Evolutionary conservation across 2,329 filamentous ascomycete species (phyloP), one percentile per base, ranked within the genome.

Genomic region (Aspergillus sp.): DNA sequence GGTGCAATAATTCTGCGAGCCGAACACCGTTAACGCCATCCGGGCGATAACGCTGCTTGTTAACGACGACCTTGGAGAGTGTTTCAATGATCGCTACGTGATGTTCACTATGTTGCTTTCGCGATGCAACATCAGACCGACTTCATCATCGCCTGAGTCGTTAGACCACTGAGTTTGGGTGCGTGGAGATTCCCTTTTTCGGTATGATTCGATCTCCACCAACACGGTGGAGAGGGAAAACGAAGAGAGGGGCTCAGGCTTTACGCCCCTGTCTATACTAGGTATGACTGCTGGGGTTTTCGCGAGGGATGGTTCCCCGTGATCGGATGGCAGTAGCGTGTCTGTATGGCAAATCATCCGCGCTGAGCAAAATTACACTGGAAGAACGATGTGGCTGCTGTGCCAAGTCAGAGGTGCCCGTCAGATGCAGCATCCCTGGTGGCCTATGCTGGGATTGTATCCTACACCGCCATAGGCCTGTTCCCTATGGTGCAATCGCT

Each of bases 1-100:
- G 64, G 65, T 54, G 54, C 52, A 43, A 62, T 38, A 63, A 67
- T 63, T 65, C 57, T 58, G 62, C 65, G 62, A 64, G 47, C 26
- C 32, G 38, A 26, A 52, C 49, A 38, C 56, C 56, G 54, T 59
- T 60, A 45, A 48, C 47, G 40, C 51, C 45, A 50, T 51, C 38
- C 45, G 47, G 48, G 42, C 43, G 45, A 16, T 38, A 17, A 38
- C 16, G 35, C 43, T 45, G 22, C 24, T 38, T 2, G 35, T 11
- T 17, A 17, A 13, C 46, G 48, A 52, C 44, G 49, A 51, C 45
- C 10, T 19, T 17, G 40, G 19, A 22, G 16, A 24, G 49, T 58
- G 48, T 49, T 54, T 57, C 46, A 40, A 55, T 40, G 32, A 47
- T 32, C 43, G 33, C 50, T 46, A 49, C 16, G 47, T 40, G 41